Base-by-base conservation (phyloP, 257 asterid species). In the Mentha longifolia region DNA sequence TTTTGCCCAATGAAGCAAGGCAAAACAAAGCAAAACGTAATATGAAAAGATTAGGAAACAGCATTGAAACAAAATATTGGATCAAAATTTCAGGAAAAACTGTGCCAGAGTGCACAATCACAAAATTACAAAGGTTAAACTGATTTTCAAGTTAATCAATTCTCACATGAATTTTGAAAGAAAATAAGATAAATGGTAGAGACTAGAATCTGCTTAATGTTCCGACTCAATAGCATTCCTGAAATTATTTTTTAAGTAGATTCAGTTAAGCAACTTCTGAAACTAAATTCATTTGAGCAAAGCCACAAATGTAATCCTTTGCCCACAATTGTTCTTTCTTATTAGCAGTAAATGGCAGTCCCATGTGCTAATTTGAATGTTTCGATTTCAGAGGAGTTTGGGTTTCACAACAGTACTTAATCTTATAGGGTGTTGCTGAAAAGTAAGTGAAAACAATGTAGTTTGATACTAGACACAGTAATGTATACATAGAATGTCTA, bases 121-220 rank as follows among this genome's bases (percentile, higher is more conserved):
- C 31, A 74, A 37, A 59, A 20, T 20, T 50, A 10, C 56, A 16
- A 65, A 33, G n/a, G 17, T 45, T 16, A 3, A 28, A 46, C 2
- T n/a, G 12, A 15, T 52, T 59, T 63, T 51, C 37, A 68, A 67
- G 42, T 66, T 56, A 42, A 33, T 13, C 25, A 67, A 25, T 41
- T 47, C 46, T 67, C 67, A 62, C 69, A 50, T 20, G 14, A 65
- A 31, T 19, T 55, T 30, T 67, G 61, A 70, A 56, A 43, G 61
- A 35, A 61, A 51, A 42, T 43, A 42, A 65, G 6, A 28, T 43
- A 62, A 68, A 13, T 43, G 47, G 39, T 17, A 47, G 42, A 69
- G 2, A 72, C 25, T 20, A 47, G n/a, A n/a, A n/a, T 37, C 3
- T 65, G 17, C 20, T 11, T 19, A 12, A 7, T 57, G 11, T 39